phyloP scores from a whole-genome alignment of 2,329 filamentous ascomycete species.

The Diaporthe ilicicola region DNA sequence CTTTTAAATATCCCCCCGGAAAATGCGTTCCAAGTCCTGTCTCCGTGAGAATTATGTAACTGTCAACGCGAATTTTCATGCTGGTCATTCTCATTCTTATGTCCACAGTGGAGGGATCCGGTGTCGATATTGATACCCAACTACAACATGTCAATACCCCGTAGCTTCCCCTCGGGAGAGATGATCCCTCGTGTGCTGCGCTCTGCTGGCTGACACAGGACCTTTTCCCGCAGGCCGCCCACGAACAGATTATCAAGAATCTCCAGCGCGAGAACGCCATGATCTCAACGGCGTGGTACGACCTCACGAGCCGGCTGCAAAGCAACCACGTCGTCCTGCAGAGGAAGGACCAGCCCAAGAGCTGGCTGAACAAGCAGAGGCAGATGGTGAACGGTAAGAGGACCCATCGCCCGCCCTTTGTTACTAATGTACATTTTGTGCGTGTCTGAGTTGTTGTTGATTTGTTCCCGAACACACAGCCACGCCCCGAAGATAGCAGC shows the following conservation, averaged over 20 bases:
- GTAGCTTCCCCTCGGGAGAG: slow-evolving; percentile 16
- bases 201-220: slow-evolving; percentile 26
- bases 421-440: not conserved
- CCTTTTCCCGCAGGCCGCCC: slow-evolving; percentile 51
- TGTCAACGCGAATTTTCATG: slow-evolving; percentile 14
- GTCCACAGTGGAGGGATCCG: slow-evolving; percentile 25
- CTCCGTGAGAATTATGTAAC: slow-evolving; percentile 3
- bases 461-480: slow-evolving; percentile 41
- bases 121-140: slow-evolving; percentile 28
- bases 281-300: slow-evolving; percentile 87
- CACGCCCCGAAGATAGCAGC: slow-evolving; percentile 56
- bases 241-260: slow-evolving; percentile 68
- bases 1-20: not conserved
- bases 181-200: slow-evolving; percentile 23
- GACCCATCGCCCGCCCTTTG: not conserved
- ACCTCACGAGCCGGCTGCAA: slow-evolving; percentile 79
- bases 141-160: slow-evolving; percentile 26
- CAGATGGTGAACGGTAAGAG: slow-evolving; percentile 69
- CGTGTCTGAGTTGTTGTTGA: not conserved
- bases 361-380: slow-evolving; percentile 87
- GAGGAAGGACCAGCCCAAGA: slow-evolving; percentile 77
- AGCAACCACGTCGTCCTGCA: slow-evolving; percentile 85
- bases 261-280: slow-evolving; percentile 81
- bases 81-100: slow-evolving; percentile 27
- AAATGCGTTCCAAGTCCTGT: slow-evolving; percentile 22